phyloP scores from a whole-genome alignment of 108 stramenopile genomes.

The Epipyxis sp. region DNA sequence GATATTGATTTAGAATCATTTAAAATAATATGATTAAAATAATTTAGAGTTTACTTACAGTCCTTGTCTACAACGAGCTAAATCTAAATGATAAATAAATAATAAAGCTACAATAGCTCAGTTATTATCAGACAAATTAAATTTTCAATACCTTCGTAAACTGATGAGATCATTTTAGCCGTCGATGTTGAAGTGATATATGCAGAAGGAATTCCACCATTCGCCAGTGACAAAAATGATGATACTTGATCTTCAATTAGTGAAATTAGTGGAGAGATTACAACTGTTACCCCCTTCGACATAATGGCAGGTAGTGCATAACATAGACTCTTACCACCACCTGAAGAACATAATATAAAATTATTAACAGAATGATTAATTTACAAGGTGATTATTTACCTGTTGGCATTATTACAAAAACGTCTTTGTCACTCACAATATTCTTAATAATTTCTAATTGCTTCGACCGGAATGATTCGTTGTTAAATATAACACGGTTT shows the following conservation, averaged over 20 bases:
- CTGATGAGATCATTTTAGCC: background rate
- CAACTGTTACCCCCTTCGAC: constrained; percentile 36
- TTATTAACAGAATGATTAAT: too few relatives aligned
- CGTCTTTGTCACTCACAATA: constrained; percentile 81
- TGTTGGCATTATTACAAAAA: constrained; percentile 97
- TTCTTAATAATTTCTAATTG: constrained; percentile 82
- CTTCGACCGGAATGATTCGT: constrained; percentile 69
- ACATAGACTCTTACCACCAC: constrained; percentile 86
- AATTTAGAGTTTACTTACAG: too few relatives aligned
- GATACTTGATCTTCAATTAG: constrained; percentile 35
- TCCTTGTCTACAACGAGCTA: constrained; percentile 1
- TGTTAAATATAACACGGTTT: background rate
- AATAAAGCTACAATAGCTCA: background rate
- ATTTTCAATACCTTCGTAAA: constrained; percentile 5
- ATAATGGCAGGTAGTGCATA: constrained; percentile 72
- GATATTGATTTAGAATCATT: background rate
- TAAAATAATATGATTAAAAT: too few relatives aligned
- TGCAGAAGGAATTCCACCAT: constrained; percentile 31
- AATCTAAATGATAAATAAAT: background rate
- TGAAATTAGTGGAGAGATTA: constrained; percentile 29
- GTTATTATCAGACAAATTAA: background rate
- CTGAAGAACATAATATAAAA: too few relatives aligned
- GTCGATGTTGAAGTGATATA: constrained; percentile 18
- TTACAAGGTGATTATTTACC: too few relatives aligned
- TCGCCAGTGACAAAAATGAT: background rate